Conservation (phyloP, 108 stramenopile genomes). For the Skeletonema menzelii region DNA sequence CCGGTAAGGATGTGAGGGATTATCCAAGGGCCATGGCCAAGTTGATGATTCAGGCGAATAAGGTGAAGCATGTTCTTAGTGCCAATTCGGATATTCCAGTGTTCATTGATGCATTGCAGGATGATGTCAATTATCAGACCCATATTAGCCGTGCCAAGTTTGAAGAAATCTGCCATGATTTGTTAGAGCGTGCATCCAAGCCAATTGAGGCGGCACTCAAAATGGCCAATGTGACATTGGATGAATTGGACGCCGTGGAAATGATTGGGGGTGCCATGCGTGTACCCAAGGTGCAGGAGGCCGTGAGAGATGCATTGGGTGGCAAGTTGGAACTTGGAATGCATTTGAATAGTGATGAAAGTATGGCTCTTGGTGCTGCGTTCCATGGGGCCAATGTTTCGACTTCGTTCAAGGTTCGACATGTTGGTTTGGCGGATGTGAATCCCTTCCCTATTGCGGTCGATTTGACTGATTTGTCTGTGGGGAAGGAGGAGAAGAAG, state of each 20-base stretch:
- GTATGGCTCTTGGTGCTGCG: slow-evolving; percentile 97
- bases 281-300: slow-evolving; percentile 93
- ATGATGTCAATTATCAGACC: slow-evolving; percentile 86
- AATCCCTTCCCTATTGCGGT: slow-evolving; percentile 86
- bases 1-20: slow-evolving; percentile 80
- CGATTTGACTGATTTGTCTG: slow-evolving; percentile 59
- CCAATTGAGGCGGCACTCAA: slow-evolving; percentile 82
- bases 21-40: slow-evolving; percentile 93
- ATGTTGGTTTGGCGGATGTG: slow-evolving; percentile 94
- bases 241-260: slow-evolving; percentile 93
- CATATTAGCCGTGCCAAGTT: slow-evolving; percentile 87
- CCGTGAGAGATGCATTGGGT: slow-evolving; percentile 51
- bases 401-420: slow-evolving; percentile 96
- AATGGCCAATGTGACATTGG: slow-evolving; percentile 79
- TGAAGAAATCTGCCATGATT: slow-evolving; percentile 82
- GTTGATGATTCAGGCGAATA: slow-evolving; percentile 94
- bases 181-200: slow-evolving; percentile 77
- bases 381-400: slow-evolving; percentile 98
- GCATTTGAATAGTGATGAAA: slow-evolving; percentile 99
- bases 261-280: slow-evolving; percentile 99
- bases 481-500: slow-evolving; percentile 36
- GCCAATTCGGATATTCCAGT: slow-evolving; percentile 97
- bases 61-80: slow-evolving; percentile 96
- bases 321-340: slow-evolving; percentile 83
- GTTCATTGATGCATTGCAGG: slow-evolving; percentile 91